A percentile compares a stretch with the other conserved stretches of the same genome.
Evolutionary conservation across 78 protist genomes (phyloP).

Genomic region (Anaeramoeba ignava): DNA sequence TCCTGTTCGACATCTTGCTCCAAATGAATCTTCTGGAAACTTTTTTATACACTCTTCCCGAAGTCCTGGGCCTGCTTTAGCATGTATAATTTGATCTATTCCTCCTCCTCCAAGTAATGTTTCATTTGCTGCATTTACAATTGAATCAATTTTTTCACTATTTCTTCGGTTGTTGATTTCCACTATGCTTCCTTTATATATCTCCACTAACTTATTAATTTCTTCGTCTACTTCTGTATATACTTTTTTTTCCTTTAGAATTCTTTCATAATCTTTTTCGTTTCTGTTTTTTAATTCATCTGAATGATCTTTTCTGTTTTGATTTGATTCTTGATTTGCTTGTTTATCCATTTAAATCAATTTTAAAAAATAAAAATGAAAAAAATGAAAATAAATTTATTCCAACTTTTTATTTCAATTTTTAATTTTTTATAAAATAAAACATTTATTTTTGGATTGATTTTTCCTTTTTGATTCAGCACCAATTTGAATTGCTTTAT

Average conservation of each 20-base stretch:
- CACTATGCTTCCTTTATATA: neutral
- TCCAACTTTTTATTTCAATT: too few species aligned
- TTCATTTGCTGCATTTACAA: neutral
- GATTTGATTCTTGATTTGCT: neutral
- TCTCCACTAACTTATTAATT: neutral
- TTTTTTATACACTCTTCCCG: neutral
- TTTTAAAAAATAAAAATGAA: too few species aligned
- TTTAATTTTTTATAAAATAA: too few species aligned
- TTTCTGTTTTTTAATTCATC: neutral
- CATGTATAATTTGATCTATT: neutral
- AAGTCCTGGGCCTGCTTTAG: neutral
- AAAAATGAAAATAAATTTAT: too few species aligned
- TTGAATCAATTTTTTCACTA: neutral
- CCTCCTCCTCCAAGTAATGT: neutral
- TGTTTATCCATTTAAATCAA: neutral
- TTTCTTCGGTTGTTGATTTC: too few species aligned
- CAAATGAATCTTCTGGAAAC: neutral
- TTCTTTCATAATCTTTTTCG: neutral
- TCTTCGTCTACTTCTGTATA: neutral
- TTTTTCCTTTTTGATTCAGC: too few species aligned
- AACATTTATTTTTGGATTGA: too few species aligned
- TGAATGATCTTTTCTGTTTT: neutral
- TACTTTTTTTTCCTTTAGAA: too few species aligned
- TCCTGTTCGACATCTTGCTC: neutral
- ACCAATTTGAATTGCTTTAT: too few species aligned